Evolutionary conservation across 2,329 filamentous ascomycete species (phyloP).

Genomic region (Capronia americana): DNA sequence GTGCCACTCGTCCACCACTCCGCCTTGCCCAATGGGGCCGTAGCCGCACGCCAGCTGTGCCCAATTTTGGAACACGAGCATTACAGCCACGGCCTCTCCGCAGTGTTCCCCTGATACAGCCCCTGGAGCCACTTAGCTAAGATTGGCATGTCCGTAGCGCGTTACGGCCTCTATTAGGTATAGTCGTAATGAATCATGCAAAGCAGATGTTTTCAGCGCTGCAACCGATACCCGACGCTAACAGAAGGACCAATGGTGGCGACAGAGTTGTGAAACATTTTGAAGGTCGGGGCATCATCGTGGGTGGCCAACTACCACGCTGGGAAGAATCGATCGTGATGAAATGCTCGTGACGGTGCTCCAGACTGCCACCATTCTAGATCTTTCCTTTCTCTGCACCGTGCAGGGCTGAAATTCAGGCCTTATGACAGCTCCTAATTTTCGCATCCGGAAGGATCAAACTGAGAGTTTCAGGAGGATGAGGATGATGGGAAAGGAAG

Average conservation of each 20-base stretch:
- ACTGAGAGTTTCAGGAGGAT: background rate
- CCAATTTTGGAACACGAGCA: conserved; percentile 30
- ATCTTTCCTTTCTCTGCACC: too few species aligned
- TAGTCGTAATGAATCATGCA: background rate
- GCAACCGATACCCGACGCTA: conserved; percentile 2
- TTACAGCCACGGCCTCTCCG: conserved; percentile 24
- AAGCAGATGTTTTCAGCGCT: background rate
- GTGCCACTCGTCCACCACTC: conserved; percentile 5
- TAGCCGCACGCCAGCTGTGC: background rate
- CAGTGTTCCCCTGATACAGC: conserved; percentile 36
- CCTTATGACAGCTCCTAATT: background rate
- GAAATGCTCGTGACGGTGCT: too few species aligned
- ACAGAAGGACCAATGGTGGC: background rate
- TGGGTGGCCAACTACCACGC: background rate
- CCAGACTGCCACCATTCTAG: too few species aligned
- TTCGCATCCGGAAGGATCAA: background rate
- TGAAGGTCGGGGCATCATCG: background rate
- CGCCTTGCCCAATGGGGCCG: conserved; percentile 11
- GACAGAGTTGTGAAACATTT: background rate
- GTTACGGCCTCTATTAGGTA: background rate
- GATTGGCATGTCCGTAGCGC: conserved; percentile 37
- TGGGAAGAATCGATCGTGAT: background rate
- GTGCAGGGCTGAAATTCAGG: too few species aligned
- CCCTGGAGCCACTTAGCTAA: conserved; percentile 26
- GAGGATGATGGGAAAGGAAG: too few species aligned